These are phyloP conservation scores for Brassica juncea DNA, from an alignment of 345 rosid genomes.

Conservation along the genomic window DNA sequence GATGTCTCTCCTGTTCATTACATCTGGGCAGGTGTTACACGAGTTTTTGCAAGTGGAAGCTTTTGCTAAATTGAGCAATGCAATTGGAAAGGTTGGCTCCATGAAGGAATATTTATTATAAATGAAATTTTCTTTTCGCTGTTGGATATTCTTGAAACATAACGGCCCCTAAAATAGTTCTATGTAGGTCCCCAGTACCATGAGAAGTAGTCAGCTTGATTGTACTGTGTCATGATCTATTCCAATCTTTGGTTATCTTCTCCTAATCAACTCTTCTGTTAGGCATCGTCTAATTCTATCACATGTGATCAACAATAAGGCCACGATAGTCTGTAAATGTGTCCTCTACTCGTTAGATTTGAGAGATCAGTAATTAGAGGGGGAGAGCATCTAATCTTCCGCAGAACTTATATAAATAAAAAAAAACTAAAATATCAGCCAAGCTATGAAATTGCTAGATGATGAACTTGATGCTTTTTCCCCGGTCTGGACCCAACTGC, in stretches of 20 bases:
- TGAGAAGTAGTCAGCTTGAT: conserved; percentile 20
- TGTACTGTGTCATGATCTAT: neutral
- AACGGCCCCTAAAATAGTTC: conserved; percentile 11
- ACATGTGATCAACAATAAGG: neutral
- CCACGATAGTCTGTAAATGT: neutral
- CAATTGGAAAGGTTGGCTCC: conserved; percentile 74
- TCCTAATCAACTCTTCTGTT: neutral
- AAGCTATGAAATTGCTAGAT: conserved; percentile 4
- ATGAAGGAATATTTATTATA: neutral
- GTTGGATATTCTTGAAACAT: conserved; percentile 15
- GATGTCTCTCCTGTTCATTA: conserved; percentile 10
- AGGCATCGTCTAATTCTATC: conserved; percentile 9
- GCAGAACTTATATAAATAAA: neutral
- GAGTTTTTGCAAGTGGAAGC: conserved; percentile 96
- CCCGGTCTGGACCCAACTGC: neutral
- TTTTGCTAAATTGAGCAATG: conserved; percentile 75
- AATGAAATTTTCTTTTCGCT: conserved; percentile 12
- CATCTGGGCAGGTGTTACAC: conserved; percentile 55
- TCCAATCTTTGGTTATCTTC: neutral
- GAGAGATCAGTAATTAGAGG: neutral
- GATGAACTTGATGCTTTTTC: neutral
- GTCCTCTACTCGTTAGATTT: conserved; percentile 8
- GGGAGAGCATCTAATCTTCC: neutral
- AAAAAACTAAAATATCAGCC: neutral
- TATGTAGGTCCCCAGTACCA: conserved; percentile 18